Base-by-base conservation (phyloP, 768 basidiomycete genomes). In the Boletus speciosus region DNA sequence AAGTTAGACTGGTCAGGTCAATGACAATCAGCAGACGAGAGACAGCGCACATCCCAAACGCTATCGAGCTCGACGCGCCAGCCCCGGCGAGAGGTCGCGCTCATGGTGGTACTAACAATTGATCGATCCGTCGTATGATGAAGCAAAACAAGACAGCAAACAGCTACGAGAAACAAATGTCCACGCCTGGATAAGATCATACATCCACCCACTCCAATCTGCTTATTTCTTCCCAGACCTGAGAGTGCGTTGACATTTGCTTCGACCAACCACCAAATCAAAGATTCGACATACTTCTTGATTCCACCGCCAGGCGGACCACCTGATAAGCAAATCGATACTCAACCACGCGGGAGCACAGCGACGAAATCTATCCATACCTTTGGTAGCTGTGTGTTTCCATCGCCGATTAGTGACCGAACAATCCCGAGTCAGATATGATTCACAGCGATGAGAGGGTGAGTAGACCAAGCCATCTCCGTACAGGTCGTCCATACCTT, bases 151-250 rank as follows among this genome's bases (percentile, higher is more conserved):
- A 36, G 27, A 29, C 21, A 54, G 27, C 11, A 25, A 45, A 58
- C 52, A 61, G 25, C 42, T 29, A 55, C 55, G 14, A 41, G n/a
- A 23, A 42, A 54, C 19, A 3, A 12, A 38, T 16, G 6, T 35
- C 14, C 37, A 58, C 31, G 43, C 40, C 54, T 44, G 35, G 8
- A 59, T 3, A 47, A 25, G 15, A 53, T 42, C 36, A 42, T 19
- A 55, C 39, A 46, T 40, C 44, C 27, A 35, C 31, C 23, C 40
- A n/a, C 35, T 14, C 27, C 47, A 11, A 39, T 21, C 48, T 44
- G 6, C 61, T 70, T 77, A 87, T 69, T 88, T 88, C 82, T 88
- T 88, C 44, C 83, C 83, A 47, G 85, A 87, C 69, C 86, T 87
- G 63, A 35, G 23, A 32, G 59, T 46, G 27, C 36, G 31, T 57